Percentiles rank a stretch among this genome's conserved stretches.
These are phyloP conservation scores for Calamus simplicifolius DNA, from an alignment of 176 grass and related monocot species.

Conservation along the genomic window DNA sequence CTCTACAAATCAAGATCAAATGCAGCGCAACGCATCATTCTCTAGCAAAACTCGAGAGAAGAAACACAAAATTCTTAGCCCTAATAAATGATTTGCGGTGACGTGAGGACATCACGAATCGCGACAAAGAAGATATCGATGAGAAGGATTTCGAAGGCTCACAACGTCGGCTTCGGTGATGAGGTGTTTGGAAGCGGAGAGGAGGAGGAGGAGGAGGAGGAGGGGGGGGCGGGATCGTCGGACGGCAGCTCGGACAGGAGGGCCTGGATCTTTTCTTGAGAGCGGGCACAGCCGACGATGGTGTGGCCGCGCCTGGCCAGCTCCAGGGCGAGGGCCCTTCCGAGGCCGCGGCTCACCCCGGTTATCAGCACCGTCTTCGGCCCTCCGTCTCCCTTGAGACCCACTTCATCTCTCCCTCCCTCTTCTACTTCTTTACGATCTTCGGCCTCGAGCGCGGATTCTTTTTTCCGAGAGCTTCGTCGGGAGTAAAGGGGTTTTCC, in stretches of 20 bases:
- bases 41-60: not conserved
- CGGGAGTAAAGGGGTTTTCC: too few relatives aligned
- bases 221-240: conserved; percentile 21
- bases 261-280: conserved; percentile 53
- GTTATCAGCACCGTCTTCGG: conserved; percentile 80
- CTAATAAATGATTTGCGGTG: too few relatives aligned
- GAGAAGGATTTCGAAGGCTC: not conserved
- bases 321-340: conserved; percentile 70
- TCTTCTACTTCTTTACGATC: conserved; percentile 2
- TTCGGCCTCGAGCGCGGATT: too few relatives aligned
- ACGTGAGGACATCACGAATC: too few relatives aligned
- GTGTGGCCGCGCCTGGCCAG: conserved; percentile 61
- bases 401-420: conserved; percentile 27
- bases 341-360: conserved; percentile 79
- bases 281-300: conserved; percentile 76
- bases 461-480: too few relatives aligned
- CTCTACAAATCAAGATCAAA: conserved; percentile 46
- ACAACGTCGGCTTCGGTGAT: conserved; percentile 67
- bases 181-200: conserved; percentile 49
- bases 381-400: conserved; percentile 25
- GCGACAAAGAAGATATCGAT: not conserved
- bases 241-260: conserved; percentile 59
- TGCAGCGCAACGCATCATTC: not conserved
- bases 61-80: not conserved
- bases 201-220: conserved; percentile 29